Evolutionary conservation across 179 eudicot genomes (phyloP).

Genomic region (Vitellaria paradoxa): DNA sequence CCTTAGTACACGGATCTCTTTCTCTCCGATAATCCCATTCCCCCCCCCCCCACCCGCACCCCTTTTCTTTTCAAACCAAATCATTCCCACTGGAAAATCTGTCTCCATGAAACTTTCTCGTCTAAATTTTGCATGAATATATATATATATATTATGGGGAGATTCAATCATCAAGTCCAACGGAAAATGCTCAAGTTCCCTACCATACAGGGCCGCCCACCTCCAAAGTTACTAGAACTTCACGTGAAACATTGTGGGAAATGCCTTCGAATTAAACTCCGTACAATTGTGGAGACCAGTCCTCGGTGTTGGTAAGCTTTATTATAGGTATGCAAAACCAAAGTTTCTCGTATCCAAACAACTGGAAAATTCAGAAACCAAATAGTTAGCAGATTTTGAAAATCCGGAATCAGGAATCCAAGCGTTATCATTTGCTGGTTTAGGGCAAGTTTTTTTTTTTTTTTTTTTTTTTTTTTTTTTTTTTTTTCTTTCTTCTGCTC

Average conservation of each 20-base stretch:
- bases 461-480: too few species aligned
- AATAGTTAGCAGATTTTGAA: too few species aligned
- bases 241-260: background rate
- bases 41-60: too few species aligned
- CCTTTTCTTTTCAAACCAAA: slow-evolving; percentile 14
- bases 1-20: background rate
- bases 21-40: background rate
- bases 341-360: background rate
- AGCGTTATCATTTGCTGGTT: too few species aligned
- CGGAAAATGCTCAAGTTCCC: background rate
- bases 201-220: background rate
- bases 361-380: too few species aligned
- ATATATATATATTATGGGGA: background rate
- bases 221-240: background rate
- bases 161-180: background rate
- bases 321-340: background rate
- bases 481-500: too few species aligned
- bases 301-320: background rate
- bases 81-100: slow-evolving; percentile 20
- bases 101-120: slow-evolving; percentile 10
- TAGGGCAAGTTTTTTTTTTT: too few species aligned
- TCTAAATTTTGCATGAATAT: slow-evolving; percentile 11
- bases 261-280: too few species aligned
- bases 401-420: too few species aligned
- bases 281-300: too few species aligned